Evolutionary conservation across 2,329 filamentous ascomycete genomes (phyloP).

Genomic region (Diaporthe sp.): DNA sequence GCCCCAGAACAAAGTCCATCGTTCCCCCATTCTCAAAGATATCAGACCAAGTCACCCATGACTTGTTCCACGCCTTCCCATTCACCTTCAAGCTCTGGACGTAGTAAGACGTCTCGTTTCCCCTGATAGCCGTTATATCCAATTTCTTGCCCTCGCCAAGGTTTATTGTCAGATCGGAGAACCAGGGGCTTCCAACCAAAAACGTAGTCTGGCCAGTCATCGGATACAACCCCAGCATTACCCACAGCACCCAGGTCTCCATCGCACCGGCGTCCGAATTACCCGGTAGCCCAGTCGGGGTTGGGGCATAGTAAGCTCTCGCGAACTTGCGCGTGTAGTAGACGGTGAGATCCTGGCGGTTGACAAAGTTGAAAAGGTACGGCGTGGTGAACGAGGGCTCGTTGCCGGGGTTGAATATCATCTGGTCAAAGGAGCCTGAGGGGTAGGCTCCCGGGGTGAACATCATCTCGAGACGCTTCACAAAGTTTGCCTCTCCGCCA

Average conservation of each 20-base stretch:
- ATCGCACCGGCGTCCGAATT: constrained; percentile 81
- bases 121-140: constrained; percentile 65
- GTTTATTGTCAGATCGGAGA: constrained; percentile 69
- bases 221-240: constrained; percentile 77
- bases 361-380: constrained; percentile 78
- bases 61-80: constrained; percentile 71
- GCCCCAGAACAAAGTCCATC: constrained; percentile 75
- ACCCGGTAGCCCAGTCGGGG: constrained; percentile 71
- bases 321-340: constrained; percentile 70
- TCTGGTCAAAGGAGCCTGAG: constrained; percentile 63
- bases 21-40: constrained; percentile 74
- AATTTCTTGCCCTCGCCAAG: constrained; percentile 66
- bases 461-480: constrained; percentile 70
- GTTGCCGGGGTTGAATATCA: constrained; percentile 77
- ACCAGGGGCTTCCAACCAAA: constrained; percentile 75
- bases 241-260: constrained; percentile 79
- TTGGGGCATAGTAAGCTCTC: constrained; percentile 70
- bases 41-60: constrained; percentile 77
- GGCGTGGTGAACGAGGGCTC: constrained; percentile 77
- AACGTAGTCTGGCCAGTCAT: constrained; percentile 78
- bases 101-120: constrained; percentile 63
- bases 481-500: constrained; percentile 69
- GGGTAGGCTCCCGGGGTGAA: constrained; percentile 65
- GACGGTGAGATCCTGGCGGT: constrained; percentile 73
- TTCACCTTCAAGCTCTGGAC: constrained; percentile 78